Percentiles rank a stretch among this genome's conserved stretches.
Evolutionary conservation across 306 rosid species (phyloP).

Genomic region (Gastrolobium bilobum): DNA sequence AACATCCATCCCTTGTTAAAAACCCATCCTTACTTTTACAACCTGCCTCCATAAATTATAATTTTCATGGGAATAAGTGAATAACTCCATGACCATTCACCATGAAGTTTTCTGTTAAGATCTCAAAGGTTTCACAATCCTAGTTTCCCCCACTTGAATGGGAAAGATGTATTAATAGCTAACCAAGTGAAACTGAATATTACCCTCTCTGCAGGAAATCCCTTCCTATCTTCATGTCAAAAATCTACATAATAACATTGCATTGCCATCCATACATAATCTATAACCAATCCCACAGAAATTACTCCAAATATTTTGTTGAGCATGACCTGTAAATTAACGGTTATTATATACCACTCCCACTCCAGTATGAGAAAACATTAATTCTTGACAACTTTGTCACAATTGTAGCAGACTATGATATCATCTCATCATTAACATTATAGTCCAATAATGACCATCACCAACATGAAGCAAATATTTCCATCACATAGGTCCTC

Average conservation of each 20-base stretch:
- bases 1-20: neutral
- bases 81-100: constrained; percentile 23
- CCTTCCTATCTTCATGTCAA: constrained; percentile 6
- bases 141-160: constrained; percentile 16
- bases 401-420: neutral
- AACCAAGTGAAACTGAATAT: constrained; percentile 32
- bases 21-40: neutral
- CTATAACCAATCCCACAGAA: constrained; percentile 11
- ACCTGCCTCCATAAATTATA: neutral
- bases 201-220: constrained; percentile 9
- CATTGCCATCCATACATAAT: constrained; percentile 6
- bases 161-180: neutral
- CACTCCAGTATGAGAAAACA: constrained; percentile 2
- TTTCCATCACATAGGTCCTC: neutral
- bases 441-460: neutral
- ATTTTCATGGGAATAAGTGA: neutral
- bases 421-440: neutral
- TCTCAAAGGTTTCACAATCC: constrained; percentile 13
- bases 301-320: constrained; percentile 6
- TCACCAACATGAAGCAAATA: neutral
- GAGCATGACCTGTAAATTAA: neutral
- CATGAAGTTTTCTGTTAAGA: neutral
- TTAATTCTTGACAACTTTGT: neutral
- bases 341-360: constrained; percentile 2
- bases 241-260: neutral